Evolutionary conservation across 164 flowering plant genomes (phyloP).

Genomic region (Chimonanthus salicifolius): DNA sequence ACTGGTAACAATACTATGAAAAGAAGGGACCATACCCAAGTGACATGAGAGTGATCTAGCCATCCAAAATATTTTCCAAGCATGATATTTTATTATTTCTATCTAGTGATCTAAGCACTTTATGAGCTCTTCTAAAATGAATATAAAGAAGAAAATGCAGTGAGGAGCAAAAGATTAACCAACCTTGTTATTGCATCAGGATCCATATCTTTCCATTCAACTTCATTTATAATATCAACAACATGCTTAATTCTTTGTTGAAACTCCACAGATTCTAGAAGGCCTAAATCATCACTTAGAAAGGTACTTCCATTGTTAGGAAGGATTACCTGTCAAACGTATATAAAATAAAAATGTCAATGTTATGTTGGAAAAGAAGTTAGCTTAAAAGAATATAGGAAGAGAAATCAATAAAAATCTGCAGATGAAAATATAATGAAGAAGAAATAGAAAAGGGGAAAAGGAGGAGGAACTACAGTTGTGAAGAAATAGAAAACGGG

Average conservation of each 20-base stretch:
- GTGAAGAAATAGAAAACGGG: no score
- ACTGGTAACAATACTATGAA: no score
- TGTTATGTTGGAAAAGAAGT: background rate
- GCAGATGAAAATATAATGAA: background rate
- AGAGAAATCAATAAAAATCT: background rate
- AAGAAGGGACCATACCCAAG: no score
- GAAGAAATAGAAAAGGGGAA: no score
- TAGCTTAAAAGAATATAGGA: background rate
- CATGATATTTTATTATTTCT: no score
- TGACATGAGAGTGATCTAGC: no score
- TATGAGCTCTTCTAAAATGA: no score
- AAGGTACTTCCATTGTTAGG: slow-evolving; percentile 42
- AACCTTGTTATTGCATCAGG: slow-evolving; percentile 86
- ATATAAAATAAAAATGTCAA: background rate
- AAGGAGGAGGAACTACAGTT: no score
- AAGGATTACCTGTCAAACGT: slow-evolving; percentile 43
- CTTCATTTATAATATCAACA: slow-evolving; percentile 65
- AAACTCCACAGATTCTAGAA: slow-evolving; percentile 78
- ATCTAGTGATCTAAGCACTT: no score
- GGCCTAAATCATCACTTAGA: slow-evolving; percentile 72
- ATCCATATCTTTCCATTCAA: slow-evolving; percentile 66
- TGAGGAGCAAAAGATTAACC: slow-evolving; percentile 1
- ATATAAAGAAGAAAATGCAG: background rate
- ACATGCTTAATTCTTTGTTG: slow-evolving; percentile 71
- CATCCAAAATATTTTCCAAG: no score